These are phyloP conservation scores for Candida cerambycidarum DNA, from an alignment of 805 yeast species.

Conservation along the genomic window DNA sequence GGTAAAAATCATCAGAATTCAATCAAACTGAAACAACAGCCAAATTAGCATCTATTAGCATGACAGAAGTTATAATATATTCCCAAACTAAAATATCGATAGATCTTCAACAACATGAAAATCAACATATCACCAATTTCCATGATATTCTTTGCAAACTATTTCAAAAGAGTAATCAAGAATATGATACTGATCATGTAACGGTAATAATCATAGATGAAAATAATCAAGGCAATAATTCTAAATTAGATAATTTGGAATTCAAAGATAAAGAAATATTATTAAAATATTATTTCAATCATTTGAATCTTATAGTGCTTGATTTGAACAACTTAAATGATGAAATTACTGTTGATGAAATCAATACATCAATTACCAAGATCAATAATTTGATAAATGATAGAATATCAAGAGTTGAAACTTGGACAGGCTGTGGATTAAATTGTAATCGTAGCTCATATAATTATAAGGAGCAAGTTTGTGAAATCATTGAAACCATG, in stretches of 20 bases:
- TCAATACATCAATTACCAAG: conserved; percentile 15
- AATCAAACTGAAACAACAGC: neutral
- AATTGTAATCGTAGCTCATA: conserved; percentile 3
- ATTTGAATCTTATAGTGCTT: conserved; percentile 32
- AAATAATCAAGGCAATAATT: neutral
- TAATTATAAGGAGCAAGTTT: conserved; percentile 10
- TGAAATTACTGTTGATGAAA: neutral
- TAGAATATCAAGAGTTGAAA: conserved; percentile 40
- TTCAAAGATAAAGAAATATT: conserved; percentile 30
- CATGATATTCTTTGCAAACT: conserved; percentile 15
- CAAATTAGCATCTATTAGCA: neutral
- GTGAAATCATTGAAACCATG: conserved; percentile 37
- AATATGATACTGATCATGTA: conserved; percentile 32
- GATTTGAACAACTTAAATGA: neutral
- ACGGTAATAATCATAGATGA: conserved; percentile 19
- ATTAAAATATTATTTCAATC: conserved; percentile 37
- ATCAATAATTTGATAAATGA: conserved; percentile 26
- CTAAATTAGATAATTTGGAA: conserved; percentile 24
- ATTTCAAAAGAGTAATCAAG: conserved; percentile 33
- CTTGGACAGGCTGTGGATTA: conserved; percentile 44
- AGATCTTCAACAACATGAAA: neutral
- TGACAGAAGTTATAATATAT: conserved; percentile 10
- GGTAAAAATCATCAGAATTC: neutral
- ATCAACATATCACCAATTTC: neutral
- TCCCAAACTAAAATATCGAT: neutral